Percentiles rank a stretch among this genome's conserved stretches.
Conservation (phyloP, 129 eudicot species). For the Flaveria linearis region DNA sequence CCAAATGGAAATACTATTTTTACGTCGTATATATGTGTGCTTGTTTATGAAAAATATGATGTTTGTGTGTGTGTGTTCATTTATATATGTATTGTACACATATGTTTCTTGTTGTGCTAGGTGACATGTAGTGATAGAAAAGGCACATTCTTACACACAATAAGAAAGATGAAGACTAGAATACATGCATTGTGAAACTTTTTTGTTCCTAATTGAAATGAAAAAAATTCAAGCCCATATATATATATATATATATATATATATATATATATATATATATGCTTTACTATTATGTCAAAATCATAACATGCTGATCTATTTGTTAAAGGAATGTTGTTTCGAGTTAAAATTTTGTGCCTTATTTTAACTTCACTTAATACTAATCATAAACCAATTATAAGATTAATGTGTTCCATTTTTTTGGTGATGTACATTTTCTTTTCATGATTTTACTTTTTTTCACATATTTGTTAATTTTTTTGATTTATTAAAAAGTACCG, state of each 20-base stretch:
- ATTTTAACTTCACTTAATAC: not conserved
- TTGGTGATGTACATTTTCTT: not conserved
- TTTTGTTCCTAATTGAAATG: not conserved
- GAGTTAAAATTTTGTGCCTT: not conserved
- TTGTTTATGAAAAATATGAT: too few species aligned
- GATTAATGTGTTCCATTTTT: not conserved
- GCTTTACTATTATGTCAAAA: not conserved
- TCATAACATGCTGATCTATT: not conserved
- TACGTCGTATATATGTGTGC: too few species aligned
- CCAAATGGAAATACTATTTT: too few species aligned
- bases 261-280: too few species aligned
- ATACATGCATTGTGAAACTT: conserved; percentile 10
- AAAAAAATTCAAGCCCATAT: conserved; percentile 5
- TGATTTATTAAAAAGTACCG: not conserved
- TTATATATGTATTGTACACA: too few species aligned
- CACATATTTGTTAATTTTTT: not conserved
- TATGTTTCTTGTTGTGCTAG: too few species aligned
- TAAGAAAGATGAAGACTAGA: not conserved
- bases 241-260: too few species aligned
- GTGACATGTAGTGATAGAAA: too few species aligned
- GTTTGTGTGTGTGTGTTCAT: too few species aligned
- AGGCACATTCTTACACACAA: too few species aligned
- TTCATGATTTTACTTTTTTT: not conserved
- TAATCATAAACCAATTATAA: not conserved
- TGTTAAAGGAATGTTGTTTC: not conserved